Conservation (phyloP, 164 flowering plant species). For the Tetracentron sinense region DNA sequence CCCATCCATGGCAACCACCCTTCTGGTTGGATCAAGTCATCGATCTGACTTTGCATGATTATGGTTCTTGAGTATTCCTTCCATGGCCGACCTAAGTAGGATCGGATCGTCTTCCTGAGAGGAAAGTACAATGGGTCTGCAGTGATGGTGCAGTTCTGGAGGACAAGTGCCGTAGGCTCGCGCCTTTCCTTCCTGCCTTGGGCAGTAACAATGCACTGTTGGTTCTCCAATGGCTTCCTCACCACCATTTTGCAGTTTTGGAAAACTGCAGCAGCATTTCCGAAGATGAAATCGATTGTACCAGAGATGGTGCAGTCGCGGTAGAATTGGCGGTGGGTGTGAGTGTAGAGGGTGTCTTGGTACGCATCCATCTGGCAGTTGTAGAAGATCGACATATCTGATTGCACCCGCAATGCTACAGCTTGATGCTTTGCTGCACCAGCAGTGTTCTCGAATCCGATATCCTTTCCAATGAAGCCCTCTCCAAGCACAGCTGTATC, state of each 20-base stretch:
- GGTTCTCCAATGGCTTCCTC: constrained; percentile 47
- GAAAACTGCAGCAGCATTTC: too few relatives aligned
- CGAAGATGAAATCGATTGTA: too few relatives aligned
- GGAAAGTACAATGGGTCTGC: constrained; percentile 32
- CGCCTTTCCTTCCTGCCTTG: constrained; percentile 40
- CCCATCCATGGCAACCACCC: too few relatives aligned
- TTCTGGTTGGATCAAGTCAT: constrained; percentile 34
- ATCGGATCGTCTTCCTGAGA: constrained; percentile 12
- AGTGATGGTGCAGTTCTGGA: constrained; percentile 48
- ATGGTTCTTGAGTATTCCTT: too few relatives aligned
- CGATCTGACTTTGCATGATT: constrained; percentile 44
- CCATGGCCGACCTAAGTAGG: constrained; percentile 56
- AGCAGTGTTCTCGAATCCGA: constrained; percentile 78
- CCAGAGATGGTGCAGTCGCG: too few relatives aligned
- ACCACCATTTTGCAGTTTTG: too few relatives aligned
- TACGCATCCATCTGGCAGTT: constrained; percentile 66
- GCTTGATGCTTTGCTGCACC: constrained; percentile 70
- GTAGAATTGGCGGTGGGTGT: too few relatives aligned
- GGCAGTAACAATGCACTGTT: constrained; percentile 50
- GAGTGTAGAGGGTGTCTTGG: too few relatives aligned
- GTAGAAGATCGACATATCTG: constrained; percentile 55
- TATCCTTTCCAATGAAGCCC: constrained; percentile 63
- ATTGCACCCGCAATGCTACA: constrained; percentile 58
- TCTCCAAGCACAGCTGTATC: constrained; percentile 43
- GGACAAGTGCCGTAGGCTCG: constrained; percentile 34